Base-by-base conservation (phyloP, 2,329 filamentous ascomycete species). In the Aureobasidium mangrovei region DNA sequence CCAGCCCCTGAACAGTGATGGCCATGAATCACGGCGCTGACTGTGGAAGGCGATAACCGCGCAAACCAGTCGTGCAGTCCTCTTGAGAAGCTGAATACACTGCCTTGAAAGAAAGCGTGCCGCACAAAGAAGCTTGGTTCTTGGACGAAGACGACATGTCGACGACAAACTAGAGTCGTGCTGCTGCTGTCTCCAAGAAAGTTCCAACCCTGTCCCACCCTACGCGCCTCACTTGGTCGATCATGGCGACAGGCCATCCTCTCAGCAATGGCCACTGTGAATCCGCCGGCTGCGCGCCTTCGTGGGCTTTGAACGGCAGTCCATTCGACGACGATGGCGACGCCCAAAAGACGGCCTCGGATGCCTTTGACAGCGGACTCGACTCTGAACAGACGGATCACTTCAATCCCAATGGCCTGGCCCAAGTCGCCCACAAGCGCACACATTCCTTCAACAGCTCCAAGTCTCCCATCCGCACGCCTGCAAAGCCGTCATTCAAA, bases 391-490 rank as follows among this genome's bases (percentile, higher is more conserved):
- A 54, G 24, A 36, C 39, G 28, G 54, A 56, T 8, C 28, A 35
- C n/a, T 53, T 53, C 47, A 45, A 52, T 35, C 54, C 47, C 7
- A 46, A 56, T 51, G 54, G 54, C 18, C 48, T 58, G 27, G 40
- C 31, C 32, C 40, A 54, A 4, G 39, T 40, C 26, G 67, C 67
- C 33, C 69, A 72, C 55, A 64, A 63, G 54, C 66, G 53, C 6
- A 54, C 53, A 18, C 41, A 54, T 26, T 54, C 53, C 7, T 54
- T 54, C n/a, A 35, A 29, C 3, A 44, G 53, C 2, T 36, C 53
- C 12, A 47, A 42, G 29, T 54, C 53, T 43, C 52, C 52, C 12
- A 39, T 46, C 29, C 32, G 36, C 7, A 45, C 52, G 7, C 53
- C 53, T 9, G 38, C 38, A 44, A 54, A 54, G 53, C 33, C 41